Base-by-base conservation (phyloP, 768 basidiomycete genomes). In the Psilocybe cyanescens region DNA sequence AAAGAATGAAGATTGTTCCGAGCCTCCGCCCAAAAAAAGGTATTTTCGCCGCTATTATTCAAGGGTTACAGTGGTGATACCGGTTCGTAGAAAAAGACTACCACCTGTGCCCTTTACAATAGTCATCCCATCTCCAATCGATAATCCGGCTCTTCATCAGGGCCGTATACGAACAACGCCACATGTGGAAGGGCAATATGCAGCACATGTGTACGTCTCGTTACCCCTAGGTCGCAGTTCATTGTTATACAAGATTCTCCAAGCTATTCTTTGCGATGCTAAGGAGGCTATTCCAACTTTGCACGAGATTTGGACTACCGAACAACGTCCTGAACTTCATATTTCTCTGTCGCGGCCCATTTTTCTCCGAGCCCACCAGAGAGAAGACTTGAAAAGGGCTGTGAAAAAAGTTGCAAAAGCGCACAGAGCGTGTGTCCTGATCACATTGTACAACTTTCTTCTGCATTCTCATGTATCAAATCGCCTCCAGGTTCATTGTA, bases 131-230 rank as follows among this genome's bases (percentile, higher is more conserved):
- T 72, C 66, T 1, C 92, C 90, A 0, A 70, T 83, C 4, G 92
- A 95, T 70, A 78, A 93, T 67, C 94, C 95, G 2, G 75, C 87
- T 3, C 75, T 86, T 14, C 95, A 97, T 71, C 94, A 96, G 78
- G 96, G 96, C 12, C 85, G 95, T 31, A 79, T 78, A 50, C 86
- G 96, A 31, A 79, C 86, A 0, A 80, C 79, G 1, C 93, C 94
- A 2, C 92, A 94, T 70, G 86, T 94, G 3, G 90, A 94, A 11
- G 96, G 96, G 0, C 94, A 96, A 69, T 96, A 86, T 71, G 88
- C 89, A 1, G 82, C 90, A 7, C 87, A 97, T 76, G 81, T 96
- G 58, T 97, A 91, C 70, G 79, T 94, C 11, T 84, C 89, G 0
- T 69, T 97, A 69, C 65, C 70, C 53, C 52, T 58, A 52, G 57